Conservation (phyloP, 176 grass and related monocot genomes). For the Phoenix dactylifera region DNA sequence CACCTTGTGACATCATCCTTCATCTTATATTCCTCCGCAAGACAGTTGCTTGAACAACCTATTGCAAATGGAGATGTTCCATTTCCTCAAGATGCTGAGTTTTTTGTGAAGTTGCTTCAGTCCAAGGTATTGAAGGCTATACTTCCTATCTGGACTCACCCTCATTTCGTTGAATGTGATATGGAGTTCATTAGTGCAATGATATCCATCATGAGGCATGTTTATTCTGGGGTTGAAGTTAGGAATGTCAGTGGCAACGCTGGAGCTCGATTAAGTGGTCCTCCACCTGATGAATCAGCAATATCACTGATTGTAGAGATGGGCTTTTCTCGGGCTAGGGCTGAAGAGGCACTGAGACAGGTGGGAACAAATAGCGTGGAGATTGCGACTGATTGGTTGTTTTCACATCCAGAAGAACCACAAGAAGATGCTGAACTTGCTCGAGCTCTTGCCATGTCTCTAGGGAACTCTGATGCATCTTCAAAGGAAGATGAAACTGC, state of each 20-base stretch:
- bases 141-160: conserved; percentile 88
- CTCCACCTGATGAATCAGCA: conserved; percentile 83
- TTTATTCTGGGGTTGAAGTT: conserved; percentile 88
- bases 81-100: conserved; percentile 74
- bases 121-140: conserved; percentile 84
- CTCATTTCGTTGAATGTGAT: conserved; percentile 80
- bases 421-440: conserved; percentile 98
- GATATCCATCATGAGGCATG: conserved; percentile 91
- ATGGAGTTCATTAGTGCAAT: conserved; percentile 76
- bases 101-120: conserved; percentile 83
- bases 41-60: conserved; percentile 92
- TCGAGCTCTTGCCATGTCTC: conserved; percentile 91
- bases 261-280: conserved; percentile 56
- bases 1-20: conserved; percentile 89
- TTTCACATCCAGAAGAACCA: conserved; percentile 91
- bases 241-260: conserved; percentile 40
- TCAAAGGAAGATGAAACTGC: conserved; percentile 49
- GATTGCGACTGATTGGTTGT: conserved; percentile 95
- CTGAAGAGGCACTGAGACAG: conserved; percentile 92
- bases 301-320: conserved; percentile 97
- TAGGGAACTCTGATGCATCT: conserved; percentile 65
- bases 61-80: conserved; percentile 53
- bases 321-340: conserved; percentile 85
- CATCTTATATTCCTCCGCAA: conserved; percentile 71
- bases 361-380: conserved; percentile 96